phyloP scores from a whole-genome alignment of 2,329 filamentous ascomycete genomes.

The Neonectria coccinea region DNA sequence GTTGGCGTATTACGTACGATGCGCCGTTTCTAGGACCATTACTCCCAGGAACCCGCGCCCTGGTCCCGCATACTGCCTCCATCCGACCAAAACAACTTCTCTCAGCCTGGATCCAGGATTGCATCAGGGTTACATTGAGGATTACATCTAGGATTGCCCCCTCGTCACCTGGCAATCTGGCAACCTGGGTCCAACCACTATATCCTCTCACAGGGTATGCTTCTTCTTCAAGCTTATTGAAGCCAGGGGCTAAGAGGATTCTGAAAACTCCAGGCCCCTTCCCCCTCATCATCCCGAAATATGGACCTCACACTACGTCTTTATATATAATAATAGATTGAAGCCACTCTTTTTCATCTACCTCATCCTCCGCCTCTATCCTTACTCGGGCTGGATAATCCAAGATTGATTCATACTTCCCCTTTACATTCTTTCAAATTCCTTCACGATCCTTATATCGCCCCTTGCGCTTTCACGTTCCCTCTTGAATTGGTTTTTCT shows the following conservation, averaged over 20 bases:
- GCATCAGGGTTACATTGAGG: not conserved
- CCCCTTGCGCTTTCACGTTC: not conserved
- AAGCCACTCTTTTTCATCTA: constrained; percentile 3
- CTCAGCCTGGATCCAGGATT: constrained; percentile 3
- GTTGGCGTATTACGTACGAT: constrained; percentile 2
- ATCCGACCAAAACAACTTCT: not conserved
- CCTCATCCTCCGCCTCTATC: constrained; percentile 11
- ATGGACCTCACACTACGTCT: not conserved
- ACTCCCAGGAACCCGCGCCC: not conserved
- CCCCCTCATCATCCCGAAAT: not conserved
- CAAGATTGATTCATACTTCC: constrained; percentile 7
- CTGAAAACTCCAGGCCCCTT: constrained; percentile 1
- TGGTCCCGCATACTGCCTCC: constrained; percentile 10
- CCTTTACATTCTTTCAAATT: constrained; percentile 12
- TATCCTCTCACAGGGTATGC: constrained; percentile 10
- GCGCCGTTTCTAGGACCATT: not conserved
- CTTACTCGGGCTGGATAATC: constrained; percentile 4
- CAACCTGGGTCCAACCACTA: not conserved
- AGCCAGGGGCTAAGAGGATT: constrained; percentile 21
- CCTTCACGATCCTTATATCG: not conserved
- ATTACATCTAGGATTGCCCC: constrained; percentile 3
- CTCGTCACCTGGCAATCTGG: too few species aligned
- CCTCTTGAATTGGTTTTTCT: not conserved
- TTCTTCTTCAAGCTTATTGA: constrained; percentile 24
- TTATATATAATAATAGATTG: constrained; percentile 15